Evolutionary conservation across 2,329 filamentous ascomycete species (phyloP), one percentile per base, ranked within the genome.

Genomic region (Clarireedia paspali): DNA sequence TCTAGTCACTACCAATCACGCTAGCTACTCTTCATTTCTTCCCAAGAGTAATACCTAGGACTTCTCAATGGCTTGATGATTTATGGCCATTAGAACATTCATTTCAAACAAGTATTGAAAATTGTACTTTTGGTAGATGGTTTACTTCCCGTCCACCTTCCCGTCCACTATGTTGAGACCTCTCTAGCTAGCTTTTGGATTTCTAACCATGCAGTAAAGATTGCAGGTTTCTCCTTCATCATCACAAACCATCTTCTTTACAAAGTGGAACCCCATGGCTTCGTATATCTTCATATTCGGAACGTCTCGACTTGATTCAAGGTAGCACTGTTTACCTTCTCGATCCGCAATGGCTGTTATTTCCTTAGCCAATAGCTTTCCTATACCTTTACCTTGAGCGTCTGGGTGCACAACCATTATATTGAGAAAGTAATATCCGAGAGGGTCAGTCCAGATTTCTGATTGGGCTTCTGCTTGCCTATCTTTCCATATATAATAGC

Each of bases 381-480:
- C 87, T 2, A 89, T 78, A 0, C 86, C 86, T 63, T 77, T 80
- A 0, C 84, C 84, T 66, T 89, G 85, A 34, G 77, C 77, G 49
- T 82, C 77, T 0, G 85, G 83, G 15, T 81, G 68, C 1, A 89
- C 85, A 0, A 85, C 84, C 64, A 89, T 81, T 59, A 89, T 87
- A 64, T 89, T 90, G 61, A 87, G 84, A 62, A 89, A 89, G 65
- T 88, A 89, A 65, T 89, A 89, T 0, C 87, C 87, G 5, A 77
- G 73, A 0, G 78, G 75, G 56, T 87, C 83, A 0, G 73, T 80
- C 86, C 85, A 89, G 3, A 88, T 70, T 26, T 78, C 71, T 0
- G 73, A 72, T 55, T 89, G 85, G 0, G 80, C 82, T 40, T 79
- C 72, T 0, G 78, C 75, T 68, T 90, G 86, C 5, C 79, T 75